Evolutionary conservation across 1,284 basidiomycete species (phyloP).

Genomic region (Tetrapyrgos nigripes): DNA sequence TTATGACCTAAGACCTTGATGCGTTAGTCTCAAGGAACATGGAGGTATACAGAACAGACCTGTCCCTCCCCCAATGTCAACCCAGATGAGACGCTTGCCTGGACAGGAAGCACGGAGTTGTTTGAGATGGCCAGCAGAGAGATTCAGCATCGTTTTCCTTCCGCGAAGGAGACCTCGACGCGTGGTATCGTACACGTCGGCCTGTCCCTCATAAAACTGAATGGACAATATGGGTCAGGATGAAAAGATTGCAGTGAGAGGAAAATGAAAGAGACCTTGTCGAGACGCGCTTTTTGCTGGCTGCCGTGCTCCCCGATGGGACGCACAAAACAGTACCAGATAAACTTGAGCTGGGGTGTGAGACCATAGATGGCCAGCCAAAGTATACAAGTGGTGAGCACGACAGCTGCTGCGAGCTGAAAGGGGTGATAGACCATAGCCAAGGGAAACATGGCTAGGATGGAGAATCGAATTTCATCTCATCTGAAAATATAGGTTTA

Average conservation of each 20-base stretch:
- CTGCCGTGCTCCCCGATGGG: conserved; percentile 42
- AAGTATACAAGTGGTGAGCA: conserved; percentile 6
- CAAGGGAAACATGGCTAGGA: neutral
- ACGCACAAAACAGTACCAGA: conserved; percentile 56
- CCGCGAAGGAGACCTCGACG: conserved; percentile 68
- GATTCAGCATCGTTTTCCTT: conserved; percentile 71
- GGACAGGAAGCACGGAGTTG: conserved; percentile 49
- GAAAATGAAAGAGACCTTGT: conserved; percentile 38
- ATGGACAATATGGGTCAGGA: neutral
- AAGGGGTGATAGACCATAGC: neutral
- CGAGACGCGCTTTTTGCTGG: conserved; percentile 46
- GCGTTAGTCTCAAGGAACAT: neutral
- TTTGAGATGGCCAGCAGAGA: conserved; percentile 73
- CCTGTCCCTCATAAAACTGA: conserved; percentile 74
- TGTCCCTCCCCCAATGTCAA: conserved; percentile 86
- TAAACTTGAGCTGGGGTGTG: conserved; percentile 47
- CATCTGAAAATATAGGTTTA: neutral
- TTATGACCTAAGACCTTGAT: conserved; percentile 63
- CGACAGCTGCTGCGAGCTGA: conserved; percentile 1
- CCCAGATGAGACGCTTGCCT: conserved; percentile 70
- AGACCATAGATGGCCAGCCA: conserved; percentile 10
- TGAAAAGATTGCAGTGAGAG: neutral
- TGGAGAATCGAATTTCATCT: neutral
- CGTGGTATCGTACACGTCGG: conserved; percentile 74
- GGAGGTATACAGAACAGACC: conserved; percentile 40